Base-by-base conservation (phyloP, 495 filamentous ascomycete species). In the Aspergillus saccharolyticus region DNA sequence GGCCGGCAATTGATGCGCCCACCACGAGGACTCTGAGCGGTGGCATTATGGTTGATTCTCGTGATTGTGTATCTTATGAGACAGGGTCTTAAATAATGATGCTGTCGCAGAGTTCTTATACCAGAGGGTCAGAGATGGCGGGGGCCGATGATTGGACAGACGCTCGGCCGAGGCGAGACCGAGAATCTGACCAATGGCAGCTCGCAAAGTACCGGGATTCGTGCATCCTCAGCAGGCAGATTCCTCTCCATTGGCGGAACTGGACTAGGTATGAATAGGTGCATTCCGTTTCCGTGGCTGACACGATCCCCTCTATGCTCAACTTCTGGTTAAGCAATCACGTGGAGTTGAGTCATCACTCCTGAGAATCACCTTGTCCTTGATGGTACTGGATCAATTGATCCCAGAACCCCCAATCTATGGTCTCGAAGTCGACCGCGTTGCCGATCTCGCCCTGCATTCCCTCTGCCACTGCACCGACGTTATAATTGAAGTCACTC, bases 11-110 rank as follows among this genome's bases (percentile, higher is more conserved):
- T 12, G 73, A 67, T 17, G 64, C 76, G 20, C 80, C 79, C 47
- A 59, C 65, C 54, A 81, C 76, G 48, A 82, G 70, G 47, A 83
- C 61, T 54, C 63, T 71, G 16, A 67, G 50, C 42, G 64, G 56
- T 39, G 58, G 46, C 58, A 63, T 63, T 54, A 25, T 22, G 17
- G 49, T 28, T 22, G 33, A 8, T 39, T 39, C 5, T 4, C 4
- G 25, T 4, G 33, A 39, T 39, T 8, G 33, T n/a, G n/a, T n/a
- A n/a, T n/a, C n/a, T n/a, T n/a, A n/a, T n/a, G n/a, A n/a, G n/a
- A n/a, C n/a, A n/a, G n/a, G n/a, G n/a, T n/a, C n/a, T n/a, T 39
- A 12, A 8, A 8, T 12, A 15, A 12, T 39, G 33, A 15, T 39
- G 33, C 2, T 2, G 2, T 9, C 14, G 12, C 4, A 15, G 33